Evolutionary conservation across 1,284 basidiomycete species (phyloP).

Genomic region (Anthracocystis panici-leucophaei): DNA sequence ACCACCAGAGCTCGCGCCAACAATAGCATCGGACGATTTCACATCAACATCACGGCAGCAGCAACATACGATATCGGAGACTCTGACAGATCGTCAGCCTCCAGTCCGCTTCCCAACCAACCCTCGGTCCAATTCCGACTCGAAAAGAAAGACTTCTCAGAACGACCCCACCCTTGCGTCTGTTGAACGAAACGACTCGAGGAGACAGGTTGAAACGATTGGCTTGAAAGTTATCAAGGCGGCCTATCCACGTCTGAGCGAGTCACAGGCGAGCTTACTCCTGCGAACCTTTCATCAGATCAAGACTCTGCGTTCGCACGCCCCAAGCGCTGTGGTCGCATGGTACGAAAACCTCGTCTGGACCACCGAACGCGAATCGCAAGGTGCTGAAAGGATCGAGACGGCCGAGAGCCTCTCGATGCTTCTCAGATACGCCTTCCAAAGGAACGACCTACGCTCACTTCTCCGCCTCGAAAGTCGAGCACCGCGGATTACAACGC

Average conservation of each 20-base stretch:
- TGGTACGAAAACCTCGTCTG: slow-evolving; percentile 48
- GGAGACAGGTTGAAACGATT: background rate
- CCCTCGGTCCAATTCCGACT: background rate
- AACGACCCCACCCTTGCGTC: background rate
- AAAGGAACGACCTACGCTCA: slow-evolving; percentile 29
- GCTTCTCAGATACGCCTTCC: slow-evolving; percentile 26
- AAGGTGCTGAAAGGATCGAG: slow-evolving; percentile 13
- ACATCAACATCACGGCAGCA: background rate
- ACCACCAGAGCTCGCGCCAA: background rate
- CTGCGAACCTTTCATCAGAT: slow-evolving; percentile 14
- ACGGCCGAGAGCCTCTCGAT: slow-evolving; percentile 22
- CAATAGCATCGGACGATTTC: background rate
- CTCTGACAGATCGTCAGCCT: background rate
- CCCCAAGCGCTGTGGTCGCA: slow-evolving; percentile 15
- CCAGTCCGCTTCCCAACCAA: background rate
- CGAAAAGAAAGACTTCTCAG: background rate
- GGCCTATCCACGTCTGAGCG: slow-evolving; percentile 17
- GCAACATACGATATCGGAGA: background rate
- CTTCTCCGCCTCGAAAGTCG: slow-evolving; percentile 27
- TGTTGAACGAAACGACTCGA: background rate
- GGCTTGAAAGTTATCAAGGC: background rate
- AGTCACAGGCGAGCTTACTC: slow-evolving; percentile 18
- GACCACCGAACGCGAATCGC: slow-evolving; percentile 30
- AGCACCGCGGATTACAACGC: slow-evolving; percentile 5
- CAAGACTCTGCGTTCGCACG: slow-evolving; percentile 2